These are phyloP conservation scores for Ascoidea asiatica DNA, from an alignment of 805 yeast genomes.

Conservation along the genomic window DNA sequence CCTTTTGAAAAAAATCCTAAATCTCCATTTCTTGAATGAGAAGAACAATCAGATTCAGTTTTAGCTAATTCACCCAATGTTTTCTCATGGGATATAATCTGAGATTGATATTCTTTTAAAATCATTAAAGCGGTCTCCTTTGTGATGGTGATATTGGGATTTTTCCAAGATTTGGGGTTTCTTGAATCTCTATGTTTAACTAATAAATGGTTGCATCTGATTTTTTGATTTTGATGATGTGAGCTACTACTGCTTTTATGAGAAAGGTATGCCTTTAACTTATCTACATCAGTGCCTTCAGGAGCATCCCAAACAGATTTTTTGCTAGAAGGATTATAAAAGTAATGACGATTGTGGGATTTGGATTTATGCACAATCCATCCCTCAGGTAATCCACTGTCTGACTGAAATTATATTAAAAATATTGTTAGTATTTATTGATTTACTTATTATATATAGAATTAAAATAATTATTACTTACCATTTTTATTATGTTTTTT, in stretches of 20 bases:
- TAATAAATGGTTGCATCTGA: constrained; percentile 71
- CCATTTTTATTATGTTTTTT: no score
- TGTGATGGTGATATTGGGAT: constrained; percentile 56
- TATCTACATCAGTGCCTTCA: constrained; percentile 54
- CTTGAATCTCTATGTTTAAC: constrained; percentile 76
- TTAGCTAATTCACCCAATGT: constrained; percentile 61
- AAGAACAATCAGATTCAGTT: constrained; percentile 80
- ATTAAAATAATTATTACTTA: no score
- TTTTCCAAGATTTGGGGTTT: constrained; percentile 88
- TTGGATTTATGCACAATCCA: constrained; percentile 77
- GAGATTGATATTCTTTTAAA: constrained; percentile 40
- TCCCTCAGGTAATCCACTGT: constrained; percentile 77
- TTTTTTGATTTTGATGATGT: constrained; percentile 25
- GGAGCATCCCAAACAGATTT: constrained; percentile 91
- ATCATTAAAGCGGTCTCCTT: constrained; percentile 73
- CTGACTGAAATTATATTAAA: no score
- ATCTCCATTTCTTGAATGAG: constrained; percentile 83
- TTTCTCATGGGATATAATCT: constrained; percentile 49
- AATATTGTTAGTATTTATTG: no score
- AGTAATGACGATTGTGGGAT: constrained; percentile 78
- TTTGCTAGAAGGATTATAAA: constrained; percentile 50
- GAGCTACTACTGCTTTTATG: constrained; percentile 15
- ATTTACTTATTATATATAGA: no score
- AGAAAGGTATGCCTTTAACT: constrained; percentile 40
- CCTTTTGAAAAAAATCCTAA: constrained; percentile 81